Base-by-base conservation (phyloP, 2,329 filamentous ascomycete genomes). In the Pezicula neosporulosa region DNA sequence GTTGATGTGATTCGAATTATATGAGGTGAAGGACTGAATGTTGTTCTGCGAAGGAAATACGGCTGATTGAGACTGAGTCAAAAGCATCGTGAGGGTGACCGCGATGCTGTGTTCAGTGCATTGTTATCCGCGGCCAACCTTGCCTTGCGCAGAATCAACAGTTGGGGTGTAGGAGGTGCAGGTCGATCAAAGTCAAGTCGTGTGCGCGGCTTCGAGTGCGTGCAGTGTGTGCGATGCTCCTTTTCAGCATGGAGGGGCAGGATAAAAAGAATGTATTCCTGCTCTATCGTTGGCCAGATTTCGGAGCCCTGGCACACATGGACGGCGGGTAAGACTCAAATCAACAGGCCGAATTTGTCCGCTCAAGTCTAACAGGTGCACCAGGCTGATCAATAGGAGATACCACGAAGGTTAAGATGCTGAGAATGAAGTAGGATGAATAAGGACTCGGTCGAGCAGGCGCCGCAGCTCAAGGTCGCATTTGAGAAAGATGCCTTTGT, bases 81-180 rank as follows among this genome's bases (percentile, higher is more conserved):
- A 78, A 62, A 79, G 76, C 77, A 80, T 80, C 64, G 72, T 77
- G 72, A 71, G 63, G 56, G 66, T 57, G 57, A 53, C 59, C 59
- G 56, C 56, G 61, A 56, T 52, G 52, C 57, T 50, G 49, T 28
- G 18, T 44, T 50, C 48, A 50, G 36, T 44, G 35, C 41, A 50
- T 48, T 30, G 47, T 33, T 33, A 48, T 28, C 38, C 47, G 42
- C 47, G 42, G 42, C 42, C 42, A 44, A 21, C 42, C 42, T 44
- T 44, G 42, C 42, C 42, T 44, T 44, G 42, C 42, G 42, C 42
- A 30, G 21, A 30, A 28, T 33, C 9, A 16, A 30, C n/a, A 27
- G 27, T 44, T 30, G 27, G n/a, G 37, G 6, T 7, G 37, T 39
- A 16, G 37, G 13, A 37, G 35, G 19, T 39, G 37, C 30, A 33